Conservation (phyloP, 371 early-diverging fungal species). For the Mucor ambiguus region DNA sequence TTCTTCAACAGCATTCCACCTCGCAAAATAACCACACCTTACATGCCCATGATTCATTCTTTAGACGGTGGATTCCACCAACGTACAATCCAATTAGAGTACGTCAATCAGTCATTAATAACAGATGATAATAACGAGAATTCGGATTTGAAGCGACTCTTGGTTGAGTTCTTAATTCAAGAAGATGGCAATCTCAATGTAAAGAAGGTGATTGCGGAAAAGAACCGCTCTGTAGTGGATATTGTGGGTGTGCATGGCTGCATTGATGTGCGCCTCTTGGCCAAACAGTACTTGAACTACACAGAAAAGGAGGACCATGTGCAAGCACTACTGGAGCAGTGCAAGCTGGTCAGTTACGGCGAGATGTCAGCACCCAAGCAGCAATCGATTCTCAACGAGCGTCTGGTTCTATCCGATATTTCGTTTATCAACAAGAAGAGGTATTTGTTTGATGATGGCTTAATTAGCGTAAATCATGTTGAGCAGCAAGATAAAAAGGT, state of each 20-base stretch:
- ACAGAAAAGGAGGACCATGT: neutral
- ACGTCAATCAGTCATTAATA: constrained; percentile 27
- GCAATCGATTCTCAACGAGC: neutral
- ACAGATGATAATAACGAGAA: neutral
- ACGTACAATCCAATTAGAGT: constrained; percentile 32
- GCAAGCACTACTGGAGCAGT: constrained; percentile 17
- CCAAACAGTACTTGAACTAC: constrained; percentile 23
- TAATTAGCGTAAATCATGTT: constrained; percentile 33
- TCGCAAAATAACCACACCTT: constrained; percentile 17
- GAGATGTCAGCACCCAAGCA: constrained; percentile 33
- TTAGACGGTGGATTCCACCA: constrained; percentile 24
- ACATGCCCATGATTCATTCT: constrained; percentile 22
- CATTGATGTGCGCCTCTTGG: constrained; percentile 39
- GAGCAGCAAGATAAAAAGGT: constrained; percentile 34
- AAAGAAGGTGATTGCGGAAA: constrained; percentile 28
- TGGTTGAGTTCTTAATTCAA: constrained; percentile 31
- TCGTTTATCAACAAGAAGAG: constrained; percentile 34
- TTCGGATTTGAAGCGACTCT: constrained; percentile 21
- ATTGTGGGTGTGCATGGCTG: constrained; percentile 27
- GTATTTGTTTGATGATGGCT: constrained; percentile 21
- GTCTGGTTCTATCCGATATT: constrained; percentile 34
- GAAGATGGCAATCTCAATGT: constrained; percentile 29
- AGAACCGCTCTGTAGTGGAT: constrained; percentile 30
- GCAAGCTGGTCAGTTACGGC: constrained; percentile 28
- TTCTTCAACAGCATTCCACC: constrained; percentile 43